Conservation (phyloP, 495 filamentous ascomycete genomes). For the Tuber borchii region DNA sequence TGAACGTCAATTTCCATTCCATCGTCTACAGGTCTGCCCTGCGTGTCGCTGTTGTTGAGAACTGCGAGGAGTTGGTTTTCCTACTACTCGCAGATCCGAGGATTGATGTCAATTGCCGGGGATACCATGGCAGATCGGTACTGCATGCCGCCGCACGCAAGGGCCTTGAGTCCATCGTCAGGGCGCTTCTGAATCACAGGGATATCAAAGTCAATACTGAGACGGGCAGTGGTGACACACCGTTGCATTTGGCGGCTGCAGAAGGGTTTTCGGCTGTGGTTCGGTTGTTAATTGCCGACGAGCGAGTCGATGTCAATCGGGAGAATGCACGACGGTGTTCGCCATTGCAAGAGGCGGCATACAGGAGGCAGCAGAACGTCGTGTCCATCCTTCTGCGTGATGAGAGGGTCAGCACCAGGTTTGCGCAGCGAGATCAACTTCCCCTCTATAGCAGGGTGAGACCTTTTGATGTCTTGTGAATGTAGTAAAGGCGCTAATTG, state of each 20-base stretch:
- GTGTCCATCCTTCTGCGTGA: background rate
- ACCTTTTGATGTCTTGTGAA: background rate
- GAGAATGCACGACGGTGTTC: background rate
- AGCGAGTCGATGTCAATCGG: background rate
- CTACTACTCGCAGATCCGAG: constrained; percentile 1
- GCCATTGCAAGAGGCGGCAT: background rate
- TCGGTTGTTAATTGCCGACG: background rate
- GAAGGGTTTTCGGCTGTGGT: background rate
- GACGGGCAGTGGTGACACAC: background rate
- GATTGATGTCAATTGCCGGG: background rate
- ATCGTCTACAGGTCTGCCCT: background rate
- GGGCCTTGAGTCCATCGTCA: background rate
- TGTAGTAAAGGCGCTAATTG: background rate
- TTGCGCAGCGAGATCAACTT: background rate
- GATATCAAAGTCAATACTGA: background rate
- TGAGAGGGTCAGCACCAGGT: background rate
- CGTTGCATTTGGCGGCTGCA: background rate
- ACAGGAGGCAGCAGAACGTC: background rate
- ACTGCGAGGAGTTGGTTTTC: background rate
- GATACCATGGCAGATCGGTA: background rate
- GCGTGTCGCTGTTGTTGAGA: background rate
- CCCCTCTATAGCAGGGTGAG: background rate
- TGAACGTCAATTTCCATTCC: background rate
- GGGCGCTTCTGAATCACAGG: background rate
- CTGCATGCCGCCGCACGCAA: background rate